Evolutionary conservation across 306 rosid species (phyloP), one percentile per base, ranked within the genome.

Genomic region (Vachellia collinsii): DNA sequence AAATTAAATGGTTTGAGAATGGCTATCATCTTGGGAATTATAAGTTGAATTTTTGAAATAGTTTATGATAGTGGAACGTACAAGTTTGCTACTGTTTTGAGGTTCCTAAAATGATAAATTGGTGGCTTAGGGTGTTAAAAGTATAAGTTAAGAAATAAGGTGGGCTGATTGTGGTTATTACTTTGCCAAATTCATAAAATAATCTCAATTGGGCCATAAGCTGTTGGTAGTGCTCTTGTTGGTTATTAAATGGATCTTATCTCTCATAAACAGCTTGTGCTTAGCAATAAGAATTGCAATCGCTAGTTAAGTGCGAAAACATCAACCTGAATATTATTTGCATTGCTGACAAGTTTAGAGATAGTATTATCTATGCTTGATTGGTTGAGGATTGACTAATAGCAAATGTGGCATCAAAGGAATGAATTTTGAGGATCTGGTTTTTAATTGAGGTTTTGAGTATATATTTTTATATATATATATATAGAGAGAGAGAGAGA

Each of bases 141-240:
- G n/a, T n/a, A n/a, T n/a, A n/a, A n/a, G n/a, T n/a, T n/a, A n/a
- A n/a, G n/a, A n/a, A n/a, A n/a, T n/a, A n/a, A n/a, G 99, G 99
- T 96, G 61, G 80, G 88, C 78, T 85, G 85, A 76, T 59, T 54
- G 17, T 36, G 39, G 74, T 71, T 13, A 3, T 78, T 79, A 51
- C 11, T 75, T 77, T 80, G 36, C 74, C 43, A 38, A 37, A 1
- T 81, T 74, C 25, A 39, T 62, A n/a, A 51, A 22, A 54, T 70
- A 48, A 29, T 75, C 67, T 54, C 36, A 16, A 67, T 67, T 34
- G 66, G 56, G 74, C 79, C 75, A 17, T 44, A 36, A 34, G 61
- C 58, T 65, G 29, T 50, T 80, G 50, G 38, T 46, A 13, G 6
- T 86, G 17, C 4, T 41, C 41, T 37, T 79, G 59, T 61, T 75